A percentile compares a stretch with the other conserved stretches of the same genome.
These are phyloP conservation scores for Sarocladiaceae sp. DNA, from an alignment of 2,329 filamentous ascomycete genomes.

Conservation along the genomic window DNA sequence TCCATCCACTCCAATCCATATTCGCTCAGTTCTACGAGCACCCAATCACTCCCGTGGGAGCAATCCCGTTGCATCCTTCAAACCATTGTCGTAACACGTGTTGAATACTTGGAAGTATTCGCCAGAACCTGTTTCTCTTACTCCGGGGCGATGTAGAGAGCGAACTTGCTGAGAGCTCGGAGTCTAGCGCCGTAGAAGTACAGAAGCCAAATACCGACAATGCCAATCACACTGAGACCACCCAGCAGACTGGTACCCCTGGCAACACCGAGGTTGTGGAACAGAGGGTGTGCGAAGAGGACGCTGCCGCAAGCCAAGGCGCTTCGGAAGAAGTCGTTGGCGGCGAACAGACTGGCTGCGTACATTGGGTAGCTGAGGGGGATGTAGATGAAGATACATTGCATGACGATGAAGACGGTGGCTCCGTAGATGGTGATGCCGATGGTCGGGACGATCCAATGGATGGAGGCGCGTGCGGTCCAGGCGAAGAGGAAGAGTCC, in stretches of 20 bases:
- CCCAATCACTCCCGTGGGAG: no score
- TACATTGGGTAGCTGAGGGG: conserved; percentile 52
- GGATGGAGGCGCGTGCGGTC: conserved; percentile 46
- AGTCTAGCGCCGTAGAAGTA: conserved; percentile 53
- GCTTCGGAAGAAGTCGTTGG: conserved; percentile 55
- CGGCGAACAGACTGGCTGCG: conserved; percentile 56
- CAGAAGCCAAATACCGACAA: conserved; percentile 55
- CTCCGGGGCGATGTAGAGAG: conserved; percentile 26
- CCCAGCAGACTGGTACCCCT: conserved; percentile 54
- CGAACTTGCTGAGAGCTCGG: conserved; percentile 55
- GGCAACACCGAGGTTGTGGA: conserved; percentile 53
- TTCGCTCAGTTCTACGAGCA: no score
- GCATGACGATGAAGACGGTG: conserved; percentile 50
- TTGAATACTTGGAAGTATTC: no score
- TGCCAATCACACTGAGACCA: conserved; percentile 47
- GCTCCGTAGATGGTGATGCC: conserved; percentile 52
- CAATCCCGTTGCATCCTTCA: neutral
- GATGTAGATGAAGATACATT: conserved; percentile 58
- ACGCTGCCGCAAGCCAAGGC: conserved; percentile 57
- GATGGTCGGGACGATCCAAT: conserved; percentile 53
- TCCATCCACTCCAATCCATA: no score
- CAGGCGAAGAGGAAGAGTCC: conserved; percentile 60
- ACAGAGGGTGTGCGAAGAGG: conserved; percentile 57
- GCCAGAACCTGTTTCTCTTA: no score
- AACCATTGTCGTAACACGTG: neutral